These are phyloP conservation scores for Cardiosporidium cionae DNA, from an alignment of 169 alveolate species.

Conservation along the genomic window DNA sequence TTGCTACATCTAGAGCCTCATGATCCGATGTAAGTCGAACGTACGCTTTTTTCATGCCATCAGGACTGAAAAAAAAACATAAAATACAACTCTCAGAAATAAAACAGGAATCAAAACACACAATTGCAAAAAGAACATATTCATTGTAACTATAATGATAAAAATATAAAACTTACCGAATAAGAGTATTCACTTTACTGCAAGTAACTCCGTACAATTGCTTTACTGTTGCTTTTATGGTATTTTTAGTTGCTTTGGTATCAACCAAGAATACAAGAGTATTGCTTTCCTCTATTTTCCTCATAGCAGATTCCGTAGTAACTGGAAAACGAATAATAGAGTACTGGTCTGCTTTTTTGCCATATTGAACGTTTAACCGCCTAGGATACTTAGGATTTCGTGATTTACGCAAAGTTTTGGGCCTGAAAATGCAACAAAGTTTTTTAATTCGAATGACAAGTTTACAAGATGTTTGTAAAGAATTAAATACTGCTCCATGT, in stretches of 20 bases:
- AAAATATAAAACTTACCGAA: constrained; percentile 43
- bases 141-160: neutral
- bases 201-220: constrained; percentile 82
- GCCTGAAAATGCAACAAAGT: neutral
- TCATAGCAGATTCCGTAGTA: constrained; percentile 95
- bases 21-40: constrained; percentile 87
- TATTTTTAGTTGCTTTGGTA: constrained; percentile 77
- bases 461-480: neutral
- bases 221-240: constrained; percentile 87
- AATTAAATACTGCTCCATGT: neutral
- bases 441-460: neutral
- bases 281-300: constrained; percentile 95
- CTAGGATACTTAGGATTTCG: neutral
- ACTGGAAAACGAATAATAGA: constrained; percentile 85
- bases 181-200: constrained; percentile 88
- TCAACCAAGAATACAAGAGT: constrained; percentile 74
- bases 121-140: no score
- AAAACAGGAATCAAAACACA: no score
- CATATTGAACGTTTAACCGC: neutral
- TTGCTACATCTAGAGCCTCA: constrained; percentile 96
- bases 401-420: neutral
- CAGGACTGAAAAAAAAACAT: constrained; percentile 59
- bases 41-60: constrained; percentile 95
- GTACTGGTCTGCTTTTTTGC: constrained; percentile 64
- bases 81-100: no score